phyloP scores from a whole-genome alignment of 352 stramenopile genomes.

The Aphanomyces cochlioides region DNA sequence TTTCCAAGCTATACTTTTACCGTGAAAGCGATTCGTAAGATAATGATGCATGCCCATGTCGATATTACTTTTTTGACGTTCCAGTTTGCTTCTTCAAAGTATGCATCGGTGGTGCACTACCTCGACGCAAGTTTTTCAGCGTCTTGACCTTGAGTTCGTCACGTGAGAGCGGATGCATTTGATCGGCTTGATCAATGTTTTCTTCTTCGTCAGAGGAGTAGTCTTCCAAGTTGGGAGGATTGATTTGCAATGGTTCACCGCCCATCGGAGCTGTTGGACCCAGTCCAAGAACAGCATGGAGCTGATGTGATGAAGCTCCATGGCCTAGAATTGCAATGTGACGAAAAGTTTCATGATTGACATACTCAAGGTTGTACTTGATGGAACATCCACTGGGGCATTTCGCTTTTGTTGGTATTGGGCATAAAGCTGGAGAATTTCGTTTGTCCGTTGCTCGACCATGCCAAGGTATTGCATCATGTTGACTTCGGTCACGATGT shows the following conservation, averaged over 20 bases:
- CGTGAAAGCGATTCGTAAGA: slow-evolving; percentile 44
- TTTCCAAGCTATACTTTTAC: slow-evolving; percentile 72
- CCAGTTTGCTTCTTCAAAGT: no score
- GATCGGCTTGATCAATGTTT: slow-evolving; percentile 79
- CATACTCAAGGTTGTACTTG: neutral
- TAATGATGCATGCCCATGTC: neutral
- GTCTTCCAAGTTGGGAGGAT: slow-evolving; percentile 91
- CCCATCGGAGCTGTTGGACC: slow-evolving; percentile 87
- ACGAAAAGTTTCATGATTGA: neutral
- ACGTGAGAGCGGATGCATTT: slow-evolving; percentile 84
- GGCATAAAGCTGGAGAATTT: slow-evolving; percentile 88
- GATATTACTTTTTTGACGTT: no score
- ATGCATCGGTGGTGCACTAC: neutral
- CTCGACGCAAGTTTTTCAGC: slow-evolving; percentile 69
- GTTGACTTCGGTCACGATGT: slow-evolving; percentile 90
- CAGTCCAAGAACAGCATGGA: slow-evolving; percentile 76
- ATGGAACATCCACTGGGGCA: slow-evolving; percentile 4
- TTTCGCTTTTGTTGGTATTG: slow-evolving; percentile 31
- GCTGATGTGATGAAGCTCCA: slow-evolving; percentile 30
- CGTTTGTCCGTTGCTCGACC: slow-evolving; percentile 92
- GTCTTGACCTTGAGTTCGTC: slow-evolving; percentile 90
- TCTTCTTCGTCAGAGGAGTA: slow-evolving; percentile 92
- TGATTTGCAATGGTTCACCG: slow-evolving; percentile 88
- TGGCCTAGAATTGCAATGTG: slow-evolving; percentile 24
- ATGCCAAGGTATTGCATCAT: slow-evolving; percentile 93